Evolutionary conservation across 352 stramenopile species (phyloP).

Genomic region (Globisporangium uncinulatum): DNA sequence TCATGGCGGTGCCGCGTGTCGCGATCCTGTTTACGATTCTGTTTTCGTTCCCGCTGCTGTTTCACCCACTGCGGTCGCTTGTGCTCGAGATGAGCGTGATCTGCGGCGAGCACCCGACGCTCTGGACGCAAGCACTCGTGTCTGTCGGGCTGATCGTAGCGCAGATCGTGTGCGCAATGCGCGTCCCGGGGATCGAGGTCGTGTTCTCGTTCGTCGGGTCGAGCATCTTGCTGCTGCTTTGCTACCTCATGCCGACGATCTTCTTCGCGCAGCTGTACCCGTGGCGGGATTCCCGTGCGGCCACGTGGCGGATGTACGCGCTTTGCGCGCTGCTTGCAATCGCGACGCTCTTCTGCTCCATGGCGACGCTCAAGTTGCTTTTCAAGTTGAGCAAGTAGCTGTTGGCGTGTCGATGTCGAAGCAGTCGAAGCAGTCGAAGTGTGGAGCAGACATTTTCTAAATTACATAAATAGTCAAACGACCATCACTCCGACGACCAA

Average conservation of each 20-base stretch:
- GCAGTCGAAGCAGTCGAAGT: conserved; percentile 32
- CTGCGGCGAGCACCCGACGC: conserved; percentile 15
- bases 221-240: conserved; percentile 65
- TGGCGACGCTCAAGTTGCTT: conserved; percentile 44
- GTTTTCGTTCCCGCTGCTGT: conserved; percentile 69
- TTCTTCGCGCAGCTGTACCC: conserved; percentile 49
- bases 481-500: conserved; percentile 4
- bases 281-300: conserved; percentile 26
- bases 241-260: conserved; percentile 60
- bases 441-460: neutral
- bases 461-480: neutral
- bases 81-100: conserved; percentile 46
- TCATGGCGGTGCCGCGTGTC: conserved; percentile 63
- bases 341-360: conserved; percentile 46
- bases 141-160: conserved; percentile 36
- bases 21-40: conserved; percentile 69
- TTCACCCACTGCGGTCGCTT: conserved; percentile 60
- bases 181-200: conserved; percentile 53
- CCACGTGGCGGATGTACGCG: conserved; percentile 21
- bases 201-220: conserved; percentile 76
- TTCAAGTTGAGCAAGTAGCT: conserved; percentile 6
- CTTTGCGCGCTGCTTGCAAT: conserved; percentile 27
- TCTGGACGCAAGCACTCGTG: conserved; percentile 25
- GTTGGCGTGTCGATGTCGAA: conserved; percentile 29
- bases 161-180: conserved; percentile 45